phyloP scores from a whole-genome alignment of 2,329 filamentous ascomycete species.

The Ceratocystiopsis brevicomis region DNA sequence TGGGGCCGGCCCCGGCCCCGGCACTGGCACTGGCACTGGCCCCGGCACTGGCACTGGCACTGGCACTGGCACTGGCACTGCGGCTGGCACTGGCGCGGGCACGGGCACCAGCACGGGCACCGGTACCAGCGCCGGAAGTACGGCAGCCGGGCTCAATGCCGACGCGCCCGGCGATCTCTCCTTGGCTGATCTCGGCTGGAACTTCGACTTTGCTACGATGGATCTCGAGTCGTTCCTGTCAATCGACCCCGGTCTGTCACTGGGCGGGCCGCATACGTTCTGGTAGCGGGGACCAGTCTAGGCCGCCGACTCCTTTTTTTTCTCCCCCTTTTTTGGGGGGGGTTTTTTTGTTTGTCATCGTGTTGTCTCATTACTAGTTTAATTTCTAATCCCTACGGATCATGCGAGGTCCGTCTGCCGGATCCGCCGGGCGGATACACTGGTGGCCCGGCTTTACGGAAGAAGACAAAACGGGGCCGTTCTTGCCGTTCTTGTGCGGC shows the following conservation, averaged over 20 bases:
- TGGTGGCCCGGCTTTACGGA: too few relatives aligned
- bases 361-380: too few relatives aligned
- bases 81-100: not conserved
- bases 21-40: not conserved
- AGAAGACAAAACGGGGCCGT: too few relatives aligned
- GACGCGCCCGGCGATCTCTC: slow-evolving; percentile 6
- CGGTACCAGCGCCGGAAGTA: not conserved
- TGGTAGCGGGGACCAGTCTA: too few relatives aligned
- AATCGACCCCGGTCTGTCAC: slow-evolving; percentile 5
- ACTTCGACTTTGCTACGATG: slow-evolving; percentile 9
- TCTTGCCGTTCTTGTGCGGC: too few relatives aligned
- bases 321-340: too few relatives aligned
- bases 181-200: slow-evolving; percentile 8
- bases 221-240: slow-evolving; percentile 9
- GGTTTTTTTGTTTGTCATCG: too few relatives aligned
- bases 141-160: not conserved
- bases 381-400: too few relatives aligned
- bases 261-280: too few relatives aligned
- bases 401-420: too few relatives aligned
- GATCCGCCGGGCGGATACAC: too few relatives aligned
- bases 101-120: not conserved
- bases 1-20: not conserved
- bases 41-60: not conserved
- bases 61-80: not conserved
- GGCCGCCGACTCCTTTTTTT: too few relatives aligned